A percentile compares a stretch with the other conserved stretches of the same genome.
phyloP scores from a whole-genome alignment of 306 rosid genomes.

The Prinsepia uniflora region DNA sequence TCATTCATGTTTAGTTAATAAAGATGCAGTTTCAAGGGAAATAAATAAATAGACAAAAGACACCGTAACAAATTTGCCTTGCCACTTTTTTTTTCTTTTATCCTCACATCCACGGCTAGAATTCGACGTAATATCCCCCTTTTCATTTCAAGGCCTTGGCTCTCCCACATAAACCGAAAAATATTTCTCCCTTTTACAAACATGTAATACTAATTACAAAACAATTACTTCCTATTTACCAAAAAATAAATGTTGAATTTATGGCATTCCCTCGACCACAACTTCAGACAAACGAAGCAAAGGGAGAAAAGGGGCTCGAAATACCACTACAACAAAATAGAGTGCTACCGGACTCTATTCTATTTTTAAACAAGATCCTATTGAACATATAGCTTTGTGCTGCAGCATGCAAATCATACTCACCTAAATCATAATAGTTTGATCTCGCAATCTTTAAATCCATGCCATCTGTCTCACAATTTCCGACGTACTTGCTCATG shows the following conservation, averaged over 20 bases:
- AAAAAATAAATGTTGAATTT: neutral
- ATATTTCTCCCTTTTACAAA: neutral
- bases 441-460: slow-evolving; percentile 31
- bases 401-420: slow-evolving; percentile 35
- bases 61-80: no score
- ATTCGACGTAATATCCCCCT: neutral
- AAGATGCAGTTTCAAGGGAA: no score
- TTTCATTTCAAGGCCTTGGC: neutral
- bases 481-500: slow-evolving; percentile 59
- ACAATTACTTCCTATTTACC: neutral
- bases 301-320: slow-evolving; percentile 30
- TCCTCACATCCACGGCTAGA: no score
- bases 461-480: slow-evolving; percentile 37
- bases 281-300: slow-evolving; percentile 26
- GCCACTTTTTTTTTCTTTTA: no score
- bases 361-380: slow-evolving; percentile 42
- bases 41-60: no score
- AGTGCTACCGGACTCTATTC: slow-evolving; percentile 60
- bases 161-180: neutral
- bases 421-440: slow-evolving; percentile 35
- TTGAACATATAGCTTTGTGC: slow-evolving; percentile 54
- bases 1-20: no score
- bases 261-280: neutral
- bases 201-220: neutral
- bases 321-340: slow-evolving; percentile 51